Evolutionary conservation across 2,329 filamentous ascomycete species (phyloP), one percentile per base, ranked within the genome.

Genomic region (Aureobasidium uvarum): DNA sequence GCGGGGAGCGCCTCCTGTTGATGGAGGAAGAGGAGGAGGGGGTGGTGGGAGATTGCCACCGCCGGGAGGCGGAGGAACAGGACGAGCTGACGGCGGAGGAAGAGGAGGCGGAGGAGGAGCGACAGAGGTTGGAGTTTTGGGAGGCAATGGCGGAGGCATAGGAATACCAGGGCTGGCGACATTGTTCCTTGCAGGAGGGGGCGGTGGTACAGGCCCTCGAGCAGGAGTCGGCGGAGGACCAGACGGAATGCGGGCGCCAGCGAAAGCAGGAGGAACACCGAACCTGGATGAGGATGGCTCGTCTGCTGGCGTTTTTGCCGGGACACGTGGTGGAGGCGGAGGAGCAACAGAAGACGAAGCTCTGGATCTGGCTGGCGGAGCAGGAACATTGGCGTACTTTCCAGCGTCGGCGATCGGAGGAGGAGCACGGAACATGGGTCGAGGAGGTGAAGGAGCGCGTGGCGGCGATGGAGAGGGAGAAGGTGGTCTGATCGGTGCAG

Each of bases 371-470:
- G 87, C 84, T 28, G 77, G 78, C 38, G 76, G 72, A 14, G 80
- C 74, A 23, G 80, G 81, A 28, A 76, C 77, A 65, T 81, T 79
- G 36, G 80, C 92, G 74, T 86, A 95, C 77, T 91, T 96, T 43
- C 95, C 95, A 66, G 95, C 95, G 76, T 96, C 93, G 64, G 91
- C 86, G 67, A 98, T 79, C 2, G 94, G 91, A 39, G 95, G 95
- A 52, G 95, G 95, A 10, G 91, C 94, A 69, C 87, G 85, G 79
- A 96, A 98, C 71, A 83, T 84, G 10, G 86, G 86, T 60, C 88
- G 84, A 25, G 87, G 84, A 14, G 91, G 90, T 16, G 88, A 87
- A 16, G 89, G 85, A 67, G 91, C 89, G 72, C 87, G 83, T 39
- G 89, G 84, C n/a, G 90, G 86, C 43, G 80, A 78, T 36, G 89